Conservation (phyloP, 108 stramenopile genomes). For the Nitzschia inconspicua region DNA sequence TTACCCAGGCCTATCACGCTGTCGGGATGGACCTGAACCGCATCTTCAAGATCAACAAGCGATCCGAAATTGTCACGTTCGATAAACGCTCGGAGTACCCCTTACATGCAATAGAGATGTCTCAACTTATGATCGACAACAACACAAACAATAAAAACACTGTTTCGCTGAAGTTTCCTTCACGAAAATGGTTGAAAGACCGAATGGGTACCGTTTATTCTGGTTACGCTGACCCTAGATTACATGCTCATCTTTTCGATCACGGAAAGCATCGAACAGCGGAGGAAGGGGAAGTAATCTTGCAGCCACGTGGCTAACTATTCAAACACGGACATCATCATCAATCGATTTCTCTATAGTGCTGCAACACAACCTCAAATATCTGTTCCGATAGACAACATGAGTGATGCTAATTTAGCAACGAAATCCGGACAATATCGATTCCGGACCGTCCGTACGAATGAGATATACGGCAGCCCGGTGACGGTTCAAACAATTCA, state of each 20-base stretch:
- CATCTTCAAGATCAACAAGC: constrained; percentile 75
- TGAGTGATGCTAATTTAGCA: too few species aligned
- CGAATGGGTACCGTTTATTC: constrained; percentile 11
- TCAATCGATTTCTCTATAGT: too few species aligned
- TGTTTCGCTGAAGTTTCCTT: constrained; percentile 1
- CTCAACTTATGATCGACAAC: neutral
- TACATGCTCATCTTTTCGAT: neutral
- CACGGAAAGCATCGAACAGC: too few species aligned
- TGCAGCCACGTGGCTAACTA: too few species aligned
- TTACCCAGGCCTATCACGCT: constrained; percentile 61
- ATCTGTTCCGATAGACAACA: too few species aligned
- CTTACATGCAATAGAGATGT: neutral
- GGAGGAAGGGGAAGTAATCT: too few species aligned
- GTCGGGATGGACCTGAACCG: constrained; percentile 59
- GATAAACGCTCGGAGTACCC: constrained; percentile 8
- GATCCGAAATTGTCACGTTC: constrained; percentile 47
- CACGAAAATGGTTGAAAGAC: constrained; percentile 15
- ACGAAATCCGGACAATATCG: too few species aligned
- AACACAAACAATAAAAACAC: neutral
- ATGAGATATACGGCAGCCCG: too few species aligned
- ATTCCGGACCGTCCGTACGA: too few species aligned
- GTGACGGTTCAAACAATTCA: too few species aligned
- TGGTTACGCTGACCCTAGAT: constrained; percentile 17
- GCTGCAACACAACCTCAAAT: too few species aligned
- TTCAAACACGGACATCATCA: too few species aligned